Evolutionary conservation across 331 rosid species (phyloP).

Genomic region (Arachis monticola): DNA sequence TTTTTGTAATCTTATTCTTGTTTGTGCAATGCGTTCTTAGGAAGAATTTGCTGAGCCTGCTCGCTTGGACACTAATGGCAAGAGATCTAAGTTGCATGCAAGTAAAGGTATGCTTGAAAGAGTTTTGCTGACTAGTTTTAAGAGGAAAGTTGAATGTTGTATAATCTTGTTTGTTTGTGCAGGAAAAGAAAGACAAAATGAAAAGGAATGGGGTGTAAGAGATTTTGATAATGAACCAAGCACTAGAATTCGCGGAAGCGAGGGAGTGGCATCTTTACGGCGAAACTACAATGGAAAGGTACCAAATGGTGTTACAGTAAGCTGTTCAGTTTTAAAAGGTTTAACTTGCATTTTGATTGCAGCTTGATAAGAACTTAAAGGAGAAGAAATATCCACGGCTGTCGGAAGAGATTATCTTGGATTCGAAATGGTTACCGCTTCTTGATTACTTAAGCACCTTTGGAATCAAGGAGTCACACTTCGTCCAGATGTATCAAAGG

Average conservation of each 20-base stretch:
- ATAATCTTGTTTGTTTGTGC: constrained; percentile 37
- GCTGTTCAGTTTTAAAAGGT: constrained; percentile 25
- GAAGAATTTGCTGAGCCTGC: constrained; percentile 70
- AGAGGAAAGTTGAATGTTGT: constrained; percentile 29
- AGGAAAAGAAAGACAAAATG: constrained; percentile 46
- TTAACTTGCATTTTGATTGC: constrained; percentile 39
- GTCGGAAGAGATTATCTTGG: constrained; percentile 73
- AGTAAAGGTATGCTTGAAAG: constrained; percentile 38
- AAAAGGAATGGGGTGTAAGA: constrained; percentile 43
- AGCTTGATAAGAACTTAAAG: constrained; percentile 58
- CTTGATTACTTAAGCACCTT: constrained; percentile 86
- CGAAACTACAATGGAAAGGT: constrained; percentile 63
- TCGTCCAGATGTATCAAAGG: constrained; percentile 89
- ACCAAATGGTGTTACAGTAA: constrained; percentile 30
- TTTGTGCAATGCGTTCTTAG: constrained; percentile 51
- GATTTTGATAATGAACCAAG: constrained; percentile 43
- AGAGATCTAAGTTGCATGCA: constrained; percentile 52
- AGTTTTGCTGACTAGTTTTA: background rate
- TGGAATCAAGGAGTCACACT: constrained; percentile 91
- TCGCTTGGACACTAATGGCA: constrained; percentile 48
- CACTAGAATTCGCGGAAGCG: constrained; percentile 41
- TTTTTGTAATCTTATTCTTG: background rate
- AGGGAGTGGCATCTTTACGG: constrained; percentile 43
- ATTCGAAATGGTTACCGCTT: constrained; percentile 85
- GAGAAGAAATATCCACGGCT: constrained; percentile 68